phyloP scores from a whole-genome alignment of 1,139 yeast species.

The Diutina rugosa region DNA sequence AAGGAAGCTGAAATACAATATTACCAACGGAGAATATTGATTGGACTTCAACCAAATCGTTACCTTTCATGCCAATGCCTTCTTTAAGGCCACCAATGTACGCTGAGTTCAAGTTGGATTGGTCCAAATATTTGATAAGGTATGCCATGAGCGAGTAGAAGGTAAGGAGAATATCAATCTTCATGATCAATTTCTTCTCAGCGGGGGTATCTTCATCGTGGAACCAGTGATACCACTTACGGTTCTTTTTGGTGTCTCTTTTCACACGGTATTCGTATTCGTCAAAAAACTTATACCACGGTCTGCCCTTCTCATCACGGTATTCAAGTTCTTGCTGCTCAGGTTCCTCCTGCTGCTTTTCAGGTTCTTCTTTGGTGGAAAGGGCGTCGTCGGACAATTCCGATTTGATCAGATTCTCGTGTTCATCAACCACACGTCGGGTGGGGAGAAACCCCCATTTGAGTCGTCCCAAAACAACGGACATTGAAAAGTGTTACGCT shows the following conservation, averaged over 20 bases:
- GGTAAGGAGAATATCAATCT: constrained; percentile 49
- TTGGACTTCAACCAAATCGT: constrained; percentile 50
- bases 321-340: constrained; percentile 20
- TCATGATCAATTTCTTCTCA: constrained; percentile 41
- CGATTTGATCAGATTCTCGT: constrained; percentile 4
- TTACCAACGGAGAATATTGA: constrained; percentile 47
- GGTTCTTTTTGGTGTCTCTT: constrained; percentile 17
- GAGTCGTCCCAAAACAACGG: constrained; percentile 15
- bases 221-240: constrained; percentile 56
- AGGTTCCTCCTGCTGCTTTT: constrained; percentile 2
- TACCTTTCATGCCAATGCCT: constrained; percentile 48
- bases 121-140: constrained; percentile 62
- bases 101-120: constrained; percentile 50
- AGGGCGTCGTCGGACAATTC: constrained; percentile 4
- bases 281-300: constrained; percentile 53
- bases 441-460: constrained; percentile 40
- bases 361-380: constrained; percentile 4
- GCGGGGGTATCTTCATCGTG: constrained; percentile 42
- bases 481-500: background rate
- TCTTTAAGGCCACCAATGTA: constrained; percentile 55
- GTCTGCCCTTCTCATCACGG: constrained; percentile 48
- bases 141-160: constrained; percentile 49
- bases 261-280: constrained; percentile 46
- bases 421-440: constrained; percentile 32
- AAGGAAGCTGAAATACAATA: constrained; percentile 42